Evolutionary conservation across 768 basidiomycete species (phyloP), one percentile per base, ranked within the genome.

Genomic region (Infundibulicybe gibba): DNA sequence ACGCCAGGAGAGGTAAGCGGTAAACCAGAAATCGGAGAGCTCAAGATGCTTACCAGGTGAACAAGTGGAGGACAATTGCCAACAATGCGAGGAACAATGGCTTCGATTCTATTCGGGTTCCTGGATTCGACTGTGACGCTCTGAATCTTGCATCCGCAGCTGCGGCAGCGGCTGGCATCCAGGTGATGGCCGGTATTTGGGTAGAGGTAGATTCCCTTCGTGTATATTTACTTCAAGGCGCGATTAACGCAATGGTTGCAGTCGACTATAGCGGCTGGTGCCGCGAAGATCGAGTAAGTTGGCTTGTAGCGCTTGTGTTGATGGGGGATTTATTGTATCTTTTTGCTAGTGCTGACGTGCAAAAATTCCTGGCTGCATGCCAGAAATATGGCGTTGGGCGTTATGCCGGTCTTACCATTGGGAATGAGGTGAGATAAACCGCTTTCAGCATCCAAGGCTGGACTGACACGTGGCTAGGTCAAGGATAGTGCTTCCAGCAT

Each of bases 81-180:
- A 57, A 49, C 6, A 53, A 61, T 39, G 62, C 68, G 2, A 63
- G 54, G 41, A 49, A 47, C 32, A 43, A 57, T 32, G 69, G 68
- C 5, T 70, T 70, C 54, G 56, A 52, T 10, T 54, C 70, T 4
- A 61, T 70, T 43, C 62, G 66, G 14, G 61, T 72, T 34, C 44
- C 58, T 13, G 68, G 65, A 12, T 67, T 70, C 44, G 69, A 71
- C 42, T 70, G 68, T 45, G 54, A 65, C 44, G 67, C 70, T 6
- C 48, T 71, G 16, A 61, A 63, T 19, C 35, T 56, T 20, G 68
- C 68, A 14, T 69, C 70, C 5, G 53, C 61, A 30, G 67, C 70
- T 2, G 65, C 67, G 17, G 60, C 62, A 2, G 47, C 59, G 2
- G 56, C 53, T 13, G 64, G 62, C 6, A 44, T 71, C 19, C 49